Evolutionary conservation across 495 filamentous ascomycete genomes (phyloP), one percentile per base, ranked within the genome.

Genomic region (Stereocaulon alpinum): DNA sequence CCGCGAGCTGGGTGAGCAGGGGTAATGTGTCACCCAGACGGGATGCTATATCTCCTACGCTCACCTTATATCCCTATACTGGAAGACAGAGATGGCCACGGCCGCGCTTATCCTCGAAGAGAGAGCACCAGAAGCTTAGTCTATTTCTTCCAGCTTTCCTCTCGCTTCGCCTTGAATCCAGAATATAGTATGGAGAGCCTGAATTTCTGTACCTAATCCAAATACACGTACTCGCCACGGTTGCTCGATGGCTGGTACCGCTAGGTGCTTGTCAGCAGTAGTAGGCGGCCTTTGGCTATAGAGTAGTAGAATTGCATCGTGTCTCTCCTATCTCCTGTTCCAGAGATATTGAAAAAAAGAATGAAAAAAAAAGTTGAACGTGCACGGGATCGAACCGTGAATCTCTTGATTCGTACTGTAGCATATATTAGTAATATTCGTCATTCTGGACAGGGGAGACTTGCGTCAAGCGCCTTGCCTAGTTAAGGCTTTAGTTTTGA

Each of bases 121-220:
- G 40, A 41, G 40, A 41, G 40, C 40, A 41, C 47, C 52, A 55
- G 30, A 55, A 41, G 30, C 30, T 55, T 37, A 4, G 40, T 55
- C 52, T 11, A 55, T 55, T 41, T 41, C 52, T 55, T 55, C 27
- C 40, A 41, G 52, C 52, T 55, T 41, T 41, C 34, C 41, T 41
- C 52, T 20, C 32, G 30, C 34, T 55, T 11, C 52, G 30, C 22
- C 52, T 55, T 22, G 34, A 22, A 41, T 18, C 41, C 52, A 32
- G 41, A 22, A 6, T 2, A 2, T 22, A 22, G 47, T 50, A 50
- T 50, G 47, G 18, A 6, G 47, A 50, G 27, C 32, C 4, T 55
- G 52, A 41, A 55, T 55, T 55, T 55, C 52, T 55, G 22, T 55
- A 41, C 52, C 52, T 55, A 55, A 55, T 55, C 52, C 34, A 40